Evolutionary conservation across 805 yeast species (phyloP).

Genomic region (Metschnikowia baotianmanensis): DNA sequence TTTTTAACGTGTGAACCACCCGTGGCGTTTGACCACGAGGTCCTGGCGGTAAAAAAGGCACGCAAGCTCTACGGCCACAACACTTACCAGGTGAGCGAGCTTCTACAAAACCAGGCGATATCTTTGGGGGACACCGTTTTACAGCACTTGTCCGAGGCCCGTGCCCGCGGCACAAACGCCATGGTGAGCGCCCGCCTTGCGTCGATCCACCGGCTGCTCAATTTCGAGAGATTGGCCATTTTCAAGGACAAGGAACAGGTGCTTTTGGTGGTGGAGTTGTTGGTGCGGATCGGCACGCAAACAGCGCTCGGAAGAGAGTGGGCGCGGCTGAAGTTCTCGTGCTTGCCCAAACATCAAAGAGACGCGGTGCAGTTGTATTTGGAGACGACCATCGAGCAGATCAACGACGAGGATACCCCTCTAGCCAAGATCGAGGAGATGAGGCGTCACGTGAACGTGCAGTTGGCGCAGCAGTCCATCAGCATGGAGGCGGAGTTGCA

Average conservation of each 20-base stretch:
- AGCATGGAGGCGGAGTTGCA: slow-evolving; percentile 13
- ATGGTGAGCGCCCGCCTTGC: slow-evolving; percentile 13
- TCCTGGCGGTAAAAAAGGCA: slow-evolving; percentile 6
- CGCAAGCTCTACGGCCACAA: slow-evolving; percentile 8
- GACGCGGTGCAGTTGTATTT: slow-evolving; percentile 13
- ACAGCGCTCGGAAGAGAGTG: slow-evolving; percentile 8
- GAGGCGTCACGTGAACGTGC: slow-evolving; percentile 12
- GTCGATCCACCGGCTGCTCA: slow-evolving; percentile 12
- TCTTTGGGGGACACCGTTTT: slow-evolving; percentile 7
- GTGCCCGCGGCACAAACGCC: slow-evolving; percentile 15
- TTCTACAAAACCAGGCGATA: slow-evolving; percentile 4
- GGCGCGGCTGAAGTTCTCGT: slow-evolving; percentile 8
- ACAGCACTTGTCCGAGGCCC: slow-evolving; percentile 12
- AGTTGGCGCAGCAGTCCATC: slow-evolving; percentile 14
- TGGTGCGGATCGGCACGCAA: slow-evolving; percentile 14
- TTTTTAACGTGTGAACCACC: slow-evolving; percentile 3
- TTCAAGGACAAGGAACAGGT: slow-evolving; percentile 11
- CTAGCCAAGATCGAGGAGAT: slow-evolving; percentile 15
- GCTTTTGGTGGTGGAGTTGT: slow-evolving; percentile 12
- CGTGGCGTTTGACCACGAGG: slow-evolving; percentile 7
- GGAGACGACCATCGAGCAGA: slow-evolving; percentile 12
- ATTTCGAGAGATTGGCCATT: slow-evolving; percentile 14
- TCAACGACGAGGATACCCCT: slow-evolving; percentile 10
- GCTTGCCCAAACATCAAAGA: slow-evolving; percentile 11
- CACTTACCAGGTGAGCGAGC: slow-evolving; percentile 10